phyloP scores from a whole-genome alignment of 1,284 basidiomycete species.

The Moniliophthora roreri region DNA sequence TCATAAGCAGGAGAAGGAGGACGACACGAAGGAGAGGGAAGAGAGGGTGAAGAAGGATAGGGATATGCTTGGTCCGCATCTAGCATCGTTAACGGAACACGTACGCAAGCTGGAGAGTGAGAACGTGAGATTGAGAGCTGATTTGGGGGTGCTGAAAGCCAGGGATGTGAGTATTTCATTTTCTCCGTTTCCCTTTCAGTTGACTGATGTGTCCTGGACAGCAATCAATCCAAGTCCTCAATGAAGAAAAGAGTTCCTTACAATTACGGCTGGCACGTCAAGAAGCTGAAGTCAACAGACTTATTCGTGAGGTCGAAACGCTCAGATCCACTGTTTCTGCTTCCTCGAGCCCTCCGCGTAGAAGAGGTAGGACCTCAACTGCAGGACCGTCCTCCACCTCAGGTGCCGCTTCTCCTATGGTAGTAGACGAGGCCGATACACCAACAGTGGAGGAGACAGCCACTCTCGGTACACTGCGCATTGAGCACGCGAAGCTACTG shows the following conservation, averaged over 20 bases:
- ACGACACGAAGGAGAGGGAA: slow-evolving; percentile 5
- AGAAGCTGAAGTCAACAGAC: slow-evolving; percentile 57
- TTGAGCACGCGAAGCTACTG: slow-evolving; percentile 58
- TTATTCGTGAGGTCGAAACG: slow-evolving; percentile 51
- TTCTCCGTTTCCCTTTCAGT: neutral
- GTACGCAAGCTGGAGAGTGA: slow-evolving; percentile 61
- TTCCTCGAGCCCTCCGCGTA: neutral
- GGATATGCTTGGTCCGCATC: slow-evolving; percentile 12
- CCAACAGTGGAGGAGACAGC: slow-evolving; percentile 45
- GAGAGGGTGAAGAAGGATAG: slow-evolving; percentile 1
- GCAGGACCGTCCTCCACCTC: neutral
- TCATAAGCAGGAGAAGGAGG: neutral
- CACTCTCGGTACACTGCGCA: slow-evolving; percentile 54
- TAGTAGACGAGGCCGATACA: neutral
- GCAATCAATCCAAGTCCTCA: slow-evolving; percentile 51
- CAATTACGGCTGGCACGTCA: slow-evolving; percentile 53
- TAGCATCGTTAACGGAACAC: slow-evolving; percentile 62
- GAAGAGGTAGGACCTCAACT: no score
- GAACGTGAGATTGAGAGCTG: slow-evolving; percentile 57
- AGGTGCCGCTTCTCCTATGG: neutral
- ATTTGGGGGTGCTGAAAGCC: slow-evolving; percentile 54
- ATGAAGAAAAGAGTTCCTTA: slow-evolving; percentile 66
- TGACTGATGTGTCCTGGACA: neutral
- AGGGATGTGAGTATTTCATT: slow-evolving; percentile 47
- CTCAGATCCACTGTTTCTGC: slow-evolving; percentile 1